A percentile compares a stretch with the other conserved stretches of the same genome.
Conservation (phyloP, 805 yeast genomes). For the Myxozyma neglecta region DNA sequence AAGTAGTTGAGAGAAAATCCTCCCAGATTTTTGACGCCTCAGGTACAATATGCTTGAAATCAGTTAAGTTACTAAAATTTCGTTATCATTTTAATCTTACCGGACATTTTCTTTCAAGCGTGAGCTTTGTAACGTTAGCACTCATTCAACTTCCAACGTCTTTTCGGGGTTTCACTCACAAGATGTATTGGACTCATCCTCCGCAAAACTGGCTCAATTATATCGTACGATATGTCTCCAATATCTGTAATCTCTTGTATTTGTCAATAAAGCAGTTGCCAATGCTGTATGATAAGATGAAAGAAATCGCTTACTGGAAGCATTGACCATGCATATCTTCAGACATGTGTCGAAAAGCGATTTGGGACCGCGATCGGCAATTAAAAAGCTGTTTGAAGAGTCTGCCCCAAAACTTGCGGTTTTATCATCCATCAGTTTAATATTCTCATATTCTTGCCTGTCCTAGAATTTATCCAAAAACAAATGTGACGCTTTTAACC, state of each 20-base stretch:
- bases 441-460: too few species aligned
- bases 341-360: slow-evolving; percentile 29
- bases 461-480: too few species aligned
- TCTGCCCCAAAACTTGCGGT: too few species aligned
- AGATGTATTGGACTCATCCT: slow-evolving; percentile 41
- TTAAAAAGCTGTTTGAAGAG: neutral
- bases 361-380: neutral
- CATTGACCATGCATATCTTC: slow-evolving; percentile 33
- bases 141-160: neutral
- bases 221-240: slow-evolving; percentile 43
- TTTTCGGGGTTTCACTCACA: slow-evolving; percentile 5
- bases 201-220: slow-evolving; percentile 42
- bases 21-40: slow-evolving; percentile 42
- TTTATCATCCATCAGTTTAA: too few species aligned
- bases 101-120: slow-evolving; percentile 24
- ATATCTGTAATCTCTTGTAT: slow-evolving; percentile 40
- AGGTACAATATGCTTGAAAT: slow-evolving; percentile 33
- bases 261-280: too few species aligned
- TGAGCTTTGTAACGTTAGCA: neutral
- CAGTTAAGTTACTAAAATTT: neutral
- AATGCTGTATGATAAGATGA: neutral
- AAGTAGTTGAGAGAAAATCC: slow-evolving; percentile 37
- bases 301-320: slow-evolving; percentile 30
- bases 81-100: slow-evolving; percentile 8
- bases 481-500: too few species aligned